Percentiles rank a stretch among this genome's conserved stretches.
These are phyloP conservation scores for Trichosporon sp. DNA, from an alignment of 1,284 basidiomycete species.

Conservation along the genomic window DNA sequence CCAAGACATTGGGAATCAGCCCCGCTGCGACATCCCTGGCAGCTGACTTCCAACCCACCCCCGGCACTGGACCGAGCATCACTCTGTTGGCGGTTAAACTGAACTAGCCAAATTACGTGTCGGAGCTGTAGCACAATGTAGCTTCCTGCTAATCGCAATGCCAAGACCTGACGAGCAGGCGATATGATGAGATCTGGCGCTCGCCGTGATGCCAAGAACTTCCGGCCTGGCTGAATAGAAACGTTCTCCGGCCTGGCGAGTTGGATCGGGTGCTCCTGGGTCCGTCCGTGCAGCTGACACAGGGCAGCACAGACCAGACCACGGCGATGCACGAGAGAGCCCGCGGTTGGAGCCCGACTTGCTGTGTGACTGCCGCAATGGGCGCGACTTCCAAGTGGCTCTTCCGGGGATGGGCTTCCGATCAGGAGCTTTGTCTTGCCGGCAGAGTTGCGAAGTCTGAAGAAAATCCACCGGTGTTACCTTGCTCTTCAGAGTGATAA, in stretches of 20 bases:
- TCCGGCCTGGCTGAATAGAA: neutral
- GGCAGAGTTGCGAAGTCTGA: neutral
- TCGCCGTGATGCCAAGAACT: neutral
- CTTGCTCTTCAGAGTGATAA: neutral
- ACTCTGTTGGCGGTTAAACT: neutral
- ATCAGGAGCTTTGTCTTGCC: neutral
- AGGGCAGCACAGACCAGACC: neutral
- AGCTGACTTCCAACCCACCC: neutral
- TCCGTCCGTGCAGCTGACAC: neutral
- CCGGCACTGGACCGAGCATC: neutral
- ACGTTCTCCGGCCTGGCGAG: slow-evolving; percentile 1
- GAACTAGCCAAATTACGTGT: neutral
- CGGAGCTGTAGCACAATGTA: neutral
- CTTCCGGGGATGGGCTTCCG: neutral
- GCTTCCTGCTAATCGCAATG: neutral
- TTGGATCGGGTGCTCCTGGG: neutral
- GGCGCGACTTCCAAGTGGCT: neutral
- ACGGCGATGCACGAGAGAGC: neutral
- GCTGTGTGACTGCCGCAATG: neutral
- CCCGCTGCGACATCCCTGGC: neutral
- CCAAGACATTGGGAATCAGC: neutral
- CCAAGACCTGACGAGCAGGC: neutral
- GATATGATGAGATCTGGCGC: too few relatives aligned
- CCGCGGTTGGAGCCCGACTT: neutral
- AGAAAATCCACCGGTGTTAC: neutral